Percentiles rank a stretch among this genome's conserved stretches.
Conservation (phyloP, 495 filamentous ascomycete genomes). For the Chlorociboria aeruginascens region DNA sequence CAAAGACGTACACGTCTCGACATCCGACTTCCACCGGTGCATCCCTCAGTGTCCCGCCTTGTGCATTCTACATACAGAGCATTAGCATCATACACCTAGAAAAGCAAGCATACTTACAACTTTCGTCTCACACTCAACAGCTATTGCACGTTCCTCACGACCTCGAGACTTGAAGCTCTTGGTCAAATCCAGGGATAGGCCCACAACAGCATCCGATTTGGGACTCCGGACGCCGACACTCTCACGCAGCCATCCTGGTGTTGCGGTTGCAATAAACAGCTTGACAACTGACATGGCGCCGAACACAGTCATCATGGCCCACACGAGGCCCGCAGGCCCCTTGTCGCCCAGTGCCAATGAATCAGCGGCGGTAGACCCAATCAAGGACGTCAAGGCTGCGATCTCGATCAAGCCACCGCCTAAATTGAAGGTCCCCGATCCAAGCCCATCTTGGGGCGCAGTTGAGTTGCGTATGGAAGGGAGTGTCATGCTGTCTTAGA, state of each 20-base stretch:
- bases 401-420: conserved; percentile 12
- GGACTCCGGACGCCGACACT: not conserved
- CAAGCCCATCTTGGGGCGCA: too few relatives aligned
- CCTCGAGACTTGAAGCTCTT: not conserved
- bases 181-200: too few relatives aligned
- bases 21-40: not conserved
- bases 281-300: conserved; percentile 10
- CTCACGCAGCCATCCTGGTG: not conserved
- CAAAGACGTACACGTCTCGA: not conserved
- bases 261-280: not conserved
- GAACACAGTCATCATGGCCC: conserved; percentile 15
- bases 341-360: conserved; percentile 10
- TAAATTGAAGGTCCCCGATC: not conserved
- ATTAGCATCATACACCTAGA: too few relatives aligned
- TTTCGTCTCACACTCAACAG: not conserved
- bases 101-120: too few relatives aligned
- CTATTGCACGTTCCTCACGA: not conserved
- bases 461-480: too few relatives aligned
- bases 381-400: conserved; percentile 15
- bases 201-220: not conserved
- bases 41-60: too few relatives aligned
- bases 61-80: too few relatives aligned
- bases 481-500: too few relatives aligned
- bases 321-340: conserved; percentile 12
- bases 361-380: conserved; percentile 12